These are phyloP conservation scores for Scutellaria galericulata DNA, from an alignment of 257 asterid genomes.

Conservation along the genomic window DNA sequence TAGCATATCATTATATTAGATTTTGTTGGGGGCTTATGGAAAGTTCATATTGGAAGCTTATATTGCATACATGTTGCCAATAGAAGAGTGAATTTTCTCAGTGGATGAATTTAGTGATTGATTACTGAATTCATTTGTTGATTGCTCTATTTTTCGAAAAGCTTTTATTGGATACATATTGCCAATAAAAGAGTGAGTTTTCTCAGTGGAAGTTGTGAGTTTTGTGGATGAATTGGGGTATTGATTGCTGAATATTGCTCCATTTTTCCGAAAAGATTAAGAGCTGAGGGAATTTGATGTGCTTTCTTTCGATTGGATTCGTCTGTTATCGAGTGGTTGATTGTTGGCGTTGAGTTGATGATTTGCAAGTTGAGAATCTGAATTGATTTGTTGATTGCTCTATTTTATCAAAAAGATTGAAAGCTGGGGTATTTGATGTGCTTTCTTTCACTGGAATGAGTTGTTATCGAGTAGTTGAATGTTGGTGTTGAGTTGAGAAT, in stretches of 20 bases:
- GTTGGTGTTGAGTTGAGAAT: constrained; percentile 25
- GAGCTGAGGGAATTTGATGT: constrained; percentile 19
- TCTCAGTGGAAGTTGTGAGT: neutral
- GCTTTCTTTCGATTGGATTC: constrained; percentile 11
- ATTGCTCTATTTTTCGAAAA: neutral
- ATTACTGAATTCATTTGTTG: neutral
- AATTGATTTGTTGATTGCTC: no score
- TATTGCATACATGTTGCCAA: neutral
- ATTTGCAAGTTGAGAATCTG: no score
- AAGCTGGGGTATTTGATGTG: constrained; percentile 24
- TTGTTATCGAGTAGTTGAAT: constrained; percentile 29
- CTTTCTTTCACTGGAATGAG: constrained; percentile 9
- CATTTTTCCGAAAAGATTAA: constrained; percentile 8
- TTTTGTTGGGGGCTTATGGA: neutral
- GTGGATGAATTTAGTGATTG: no score
- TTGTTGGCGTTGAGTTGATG: constrained; percentile 6
- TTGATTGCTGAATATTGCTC: constrained; percentile 8
- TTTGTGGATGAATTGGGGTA: constrained; percentile 18
- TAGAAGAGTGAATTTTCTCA: no score
- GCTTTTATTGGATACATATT: no score
- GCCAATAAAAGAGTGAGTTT: neutral
- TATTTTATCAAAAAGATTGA: constrained; percentile 6
- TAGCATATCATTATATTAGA: neutral
- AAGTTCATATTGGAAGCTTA: no score
- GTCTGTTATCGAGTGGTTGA: constrained; percentile 23